Base-by-base conservation (phyloP, 2,329 filamentous ascomycete genomes). In the Fusarium anguioides region DNA sequence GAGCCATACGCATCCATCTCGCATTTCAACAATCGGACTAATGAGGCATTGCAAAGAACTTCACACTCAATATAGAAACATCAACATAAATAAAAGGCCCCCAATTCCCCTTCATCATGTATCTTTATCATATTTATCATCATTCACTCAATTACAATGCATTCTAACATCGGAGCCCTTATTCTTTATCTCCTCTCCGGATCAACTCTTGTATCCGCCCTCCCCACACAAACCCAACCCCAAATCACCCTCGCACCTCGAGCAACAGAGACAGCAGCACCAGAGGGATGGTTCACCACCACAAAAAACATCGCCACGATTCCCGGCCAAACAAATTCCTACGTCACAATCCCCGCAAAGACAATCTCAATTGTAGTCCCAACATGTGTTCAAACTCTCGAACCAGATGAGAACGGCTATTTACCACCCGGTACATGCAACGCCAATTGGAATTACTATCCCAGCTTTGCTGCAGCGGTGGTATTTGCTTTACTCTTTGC, bases 341-440 rank as follows among this genome's bases (percentile, higher is more conserved):
- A 68, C 29, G 48, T 74, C 6, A 72, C 61, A 0, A 62, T 75
- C 17, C 72, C 77, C 4, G 75, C 57, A 6, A 72, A 76, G 27
- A 80, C 77, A 2, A 73, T 78, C 24, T 44, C 72, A 21, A 62
- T 78, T 3, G 70, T 65, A 10, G 40, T 75, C 2, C 78, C 78
- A 14, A 81, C 78, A 5, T 81, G 79, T 59, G 60, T 76, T 2
- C 77, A 78, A 53, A 79, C 74, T 3, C 71, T 76, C 4, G 60
- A 68, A 10, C 76, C 76, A 2, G 77, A 78, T 42, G 60, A 67
- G 29, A 77, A 78, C 23, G 77, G 77, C 8, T 71, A 77, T 31
- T 45, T 79, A 1, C 76, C 76, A 0, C 75, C 77, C 0, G 75
- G 75, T 2, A 74, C 64, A 0, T 76, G 74, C 11, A 70, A 67